Base-by-base conservation (phyloP, 2,329 filamentous ascomycete genomes). In the Nemania bipapillata region DNA sequence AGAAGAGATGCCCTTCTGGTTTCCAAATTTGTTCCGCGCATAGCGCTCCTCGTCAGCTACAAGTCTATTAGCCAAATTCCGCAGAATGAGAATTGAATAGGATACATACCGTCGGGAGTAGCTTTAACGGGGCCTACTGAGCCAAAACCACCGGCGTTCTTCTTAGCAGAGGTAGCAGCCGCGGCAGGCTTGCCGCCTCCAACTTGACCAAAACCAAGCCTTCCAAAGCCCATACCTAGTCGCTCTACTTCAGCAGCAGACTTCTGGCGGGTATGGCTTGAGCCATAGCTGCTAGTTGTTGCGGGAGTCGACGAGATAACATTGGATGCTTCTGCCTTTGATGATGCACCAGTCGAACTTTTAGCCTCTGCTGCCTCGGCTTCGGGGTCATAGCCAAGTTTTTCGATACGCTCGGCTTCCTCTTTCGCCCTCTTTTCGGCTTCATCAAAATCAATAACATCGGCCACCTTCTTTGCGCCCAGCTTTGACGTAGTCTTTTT, bases 341-440 rank as follows among this genome's bases (percentile, higher is more conserved):
- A 71, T 32, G 73, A 42, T 8, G 70, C 55, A 42, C 56, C 35
- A n/a, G 74, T 70, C 8, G 70, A 35, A 73, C 86, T 83, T 66
- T 88, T 84, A 42, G 79, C 78, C 53, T 79, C 80, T 24, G 82
- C 80, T 74, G 87, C 87, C 80, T 97, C 95, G 22, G 93, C 94
- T 71, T 97, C 92, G 0, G 94, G 93, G 76, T 99, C 94, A 77
- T 99, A 99, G 45, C 96, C 96, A 24, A 99, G 85, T 82, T 97
- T 97, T 79, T 91, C 94, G 78, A 97, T 96, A 74, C 96, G 91
- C 81, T 98, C 96, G 2, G 94, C 96, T 81, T 99, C 96, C 81
- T 98, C 96, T 80, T 95, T 97, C 50, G 96, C 96, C 83, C 96
- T 97, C 81, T 92, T 93, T 85, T 99, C 96, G 2, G 94, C 96